A percentile compares a stretch with the other conserved stretches of the same genome.
These are phyloP conservation scores for Naganishia vaughanmartiniae DNA, from an alignment of 768 basidiomycete species.

Conservation along the genomic window DNA sequence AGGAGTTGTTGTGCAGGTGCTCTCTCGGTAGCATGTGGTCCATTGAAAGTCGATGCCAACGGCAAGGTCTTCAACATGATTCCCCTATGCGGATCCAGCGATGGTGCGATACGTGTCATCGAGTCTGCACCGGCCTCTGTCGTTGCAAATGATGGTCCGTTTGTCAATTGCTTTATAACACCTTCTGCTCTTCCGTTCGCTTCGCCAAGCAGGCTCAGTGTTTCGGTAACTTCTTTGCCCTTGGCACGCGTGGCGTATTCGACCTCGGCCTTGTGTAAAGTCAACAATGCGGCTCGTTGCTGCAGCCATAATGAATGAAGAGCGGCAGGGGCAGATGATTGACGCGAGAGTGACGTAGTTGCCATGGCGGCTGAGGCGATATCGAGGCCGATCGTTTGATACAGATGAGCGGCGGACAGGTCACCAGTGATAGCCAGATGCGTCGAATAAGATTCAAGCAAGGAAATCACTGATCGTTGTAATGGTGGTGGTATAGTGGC, in stretches of 20 bases:
- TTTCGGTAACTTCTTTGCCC: slow-evolving; percentile 16
- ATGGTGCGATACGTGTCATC: background rate
- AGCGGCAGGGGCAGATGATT: slow-evolving; percentile 26
- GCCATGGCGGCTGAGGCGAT: background rate
- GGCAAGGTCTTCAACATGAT: background rate
- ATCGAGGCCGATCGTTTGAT: slow-evolving; percentile 33
- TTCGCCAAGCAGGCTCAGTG: slow-evolving; percentile 12
- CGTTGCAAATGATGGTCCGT: background rate
- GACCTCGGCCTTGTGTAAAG: slow-evolving; percentile 43
- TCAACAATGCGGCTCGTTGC: slow-evolving; percentile 39
- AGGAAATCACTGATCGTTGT: slow-evolving; percentile 41
- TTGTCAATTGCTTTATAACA: slow-evolving; percentile 19
- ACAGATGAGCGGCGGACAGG: slow-evolving; percentile 33
- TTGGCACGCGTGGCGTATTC: slow-evolving; percentile 34
- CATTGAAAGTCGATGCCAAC: background rate
- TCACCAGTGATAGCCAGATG: slow-evolving; percentile 36
- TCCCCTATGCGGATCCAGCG: slow-evolving; percentile 19
- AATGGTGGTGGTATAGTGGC: slow-evolving; percentile 34
- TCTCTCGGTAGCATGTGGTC: slow-evolving; percentile 10
- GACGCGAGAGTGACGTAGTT: background rate
- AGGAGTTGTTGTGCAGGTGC: slow-evolving; percentile 33
- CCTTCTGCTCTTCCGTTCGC: slow-evolving; percentile 22
- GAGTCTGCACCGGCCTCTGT: background rate
- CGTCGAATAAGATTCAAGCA: slow-evolving; percentile 43
- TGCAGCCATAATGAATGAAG: slow-evolving; percentile 43